phyloP scores from a whole-genome alignment of 2,329 filamentous ascomycete genomes.

The Dactylellina cionopaga region DNA sequence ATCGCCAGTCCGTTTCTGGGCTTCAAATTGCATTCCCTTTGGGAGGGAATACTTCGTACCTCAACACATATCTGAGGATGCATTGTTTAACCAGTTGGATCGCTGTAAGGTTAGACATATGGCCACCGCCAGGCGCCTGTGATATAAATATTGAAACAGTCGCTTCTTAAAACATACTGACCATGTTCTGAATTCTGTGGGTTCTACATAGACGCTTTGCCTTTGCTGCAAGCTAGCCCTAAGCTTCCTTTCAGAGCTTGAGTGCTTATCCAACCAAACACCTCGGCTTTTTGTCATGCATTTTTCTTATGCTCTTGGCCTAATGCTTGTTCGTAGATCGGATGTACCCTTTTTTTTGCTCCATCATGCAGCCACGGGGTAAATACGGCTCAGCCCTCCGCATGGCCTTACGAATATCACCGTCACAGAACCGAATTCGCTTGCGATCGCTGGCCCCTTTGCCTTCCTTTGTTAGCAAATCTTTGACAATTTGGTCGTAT shows the following conservation, averaged over 20 bases:
- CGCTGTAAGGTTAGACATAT: no score
- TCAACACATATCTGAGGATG: no score
- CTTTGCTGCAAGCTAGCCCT: not conserved
- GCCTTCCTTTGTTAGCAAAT: not conserved
- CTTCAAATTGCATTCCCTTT: not conserved
- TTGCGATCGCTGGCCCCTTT: slow-evolving; percentile 25
- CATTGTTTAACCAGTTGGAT: no score
- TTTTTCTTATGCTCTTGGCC: slow-evolving; percentile 13
- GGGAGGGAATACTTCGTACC: no score
- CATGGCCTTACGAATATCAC: slow-evolving; percentile 7
- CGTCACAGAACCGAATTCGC: slow-evolving; percentile 37
- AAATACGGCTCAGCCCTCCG: slow-evolving; percentile 16
- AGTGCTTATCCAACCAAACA: not conserved
- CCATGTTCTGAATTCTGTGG: no score
- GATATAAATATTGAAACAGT: no score
- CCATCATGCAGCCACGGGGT: no score
- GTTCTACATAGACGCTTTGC: no score
- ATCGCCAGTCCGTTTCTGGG: not conserved
- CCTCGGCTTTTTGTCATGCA: slow-evolving; percentile 22
- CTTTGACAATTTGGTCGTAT: not conserved
- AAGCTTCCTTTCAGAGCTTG: no score
- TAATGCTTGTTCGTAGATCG: slow-evolving; percentile 29
- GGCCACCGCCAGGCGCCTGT: no score
- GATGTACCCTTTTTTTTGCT: not conserved
- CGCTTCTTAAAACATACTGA: no score